Conservation (phyloP, 1,139 yeast genomes). For the Geotrichum citri-aurantii region DNA sequence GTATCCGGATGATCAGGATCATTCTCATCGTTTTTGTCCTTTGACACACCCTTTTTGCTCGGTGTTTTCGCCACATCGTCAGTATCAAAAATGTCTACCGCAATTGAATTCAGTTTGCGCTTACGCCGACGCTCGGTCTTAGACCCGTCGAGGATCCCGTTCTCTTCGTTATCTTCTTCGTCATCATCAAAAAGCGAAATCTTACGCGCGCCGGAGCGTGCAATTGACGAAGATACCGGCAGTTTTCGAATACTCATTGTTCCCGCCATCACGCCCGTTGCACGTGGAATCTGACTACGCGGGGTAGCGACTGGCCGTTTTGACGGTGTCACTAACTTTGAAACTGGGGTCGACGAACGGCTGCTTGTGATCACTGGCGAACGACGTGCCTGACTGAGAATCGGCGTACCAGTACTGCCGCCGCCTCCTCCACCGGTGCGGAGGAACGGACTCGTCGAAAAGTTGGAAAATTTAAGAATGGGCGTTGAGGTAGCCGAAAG, state of each 20-base stretch:
- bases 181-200: conserved; percentile 12
- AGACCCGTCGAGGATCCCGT: not conserved
- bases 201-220: not conserved
- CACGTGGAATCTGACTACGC: not conserved
- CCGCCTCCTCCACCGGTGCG: not conserved
- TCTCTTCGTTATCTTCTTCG: not conserved
- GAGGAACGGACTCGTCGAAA: conserved; percentile 9
- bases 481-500: not conserved
- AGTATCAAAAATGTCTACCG: not conserved
- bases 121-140: not conserved
- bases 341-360: not conserved
- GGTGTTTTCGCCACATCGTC: not conserved
- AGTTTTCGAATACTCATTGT: not conserved
- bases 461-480: not conserved
- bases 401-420: not conserved
- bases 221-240: not conserved
- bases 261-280: not conserved
- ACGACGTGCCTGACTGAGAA: not conserved
- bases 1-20: conserved; percentile 24
- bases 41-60: conserved; percentile 6
- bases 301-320: not conserved
- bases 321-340: not conserved
- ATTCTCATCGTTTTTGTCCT: not conserved
- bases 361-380: not conserved
- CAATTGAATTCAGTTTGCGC: not conserved